Conservation (phyloP, 768 basidiomycete genomes). For the Mycena amicta region DNA sequence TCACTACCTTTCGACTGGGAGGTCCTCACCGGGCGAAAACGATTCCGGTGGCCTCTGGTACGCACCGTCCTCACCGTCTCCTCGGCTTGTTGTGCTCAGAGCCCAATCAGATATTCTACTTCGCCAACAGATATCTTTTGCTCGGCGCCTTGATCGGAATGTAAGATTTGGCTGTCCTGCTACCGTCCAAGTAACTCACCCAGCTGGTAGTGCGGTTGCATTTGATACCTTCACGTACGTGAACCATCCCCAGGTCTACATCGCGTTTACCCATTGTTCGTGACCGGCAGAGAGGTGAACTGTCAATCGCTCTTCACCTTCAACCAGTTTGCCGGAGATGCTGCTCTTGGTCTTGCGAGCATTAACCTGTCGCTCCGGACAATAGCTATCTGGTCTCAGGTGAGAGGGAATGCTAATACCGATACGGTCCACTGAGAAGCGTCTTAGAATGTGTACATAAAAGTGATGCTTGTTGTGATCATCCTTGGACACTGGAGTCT, state of each 20-base stretch:
- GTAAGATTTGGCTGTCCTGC: slow-evolving; percentile 23
- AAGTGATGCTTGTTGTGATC: slow-evolving; percentile 35
- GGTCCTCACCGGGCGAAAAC: slow-evolving; percentile 41
- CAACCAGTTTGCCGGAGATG: slow-evolving; percentile 55
- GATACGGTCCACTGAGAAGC: no score
- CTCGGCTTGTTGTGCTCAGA: slow-evolving; percentile 1
- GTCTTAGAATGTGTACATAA: slow-evolving; percentile 36
- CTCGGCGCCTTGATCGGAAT: slow-evolving; percentile 47
- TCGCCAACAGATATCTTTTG: slow-evolving; percentile 45
- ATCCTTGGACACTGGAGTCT: slow-evolving; percentile 51
- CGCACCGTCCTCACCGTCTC: background rate
- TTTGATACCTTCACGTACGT: slow-evolving; percentile 50
- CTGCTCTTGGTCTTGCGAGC: slow-evolving; percentile 51
- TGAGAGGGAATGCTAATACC: no score
- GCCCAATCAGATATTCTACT: slow-evolving; percentile 43
- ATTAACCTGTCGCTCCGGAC: slow-evolving; percentile 55
- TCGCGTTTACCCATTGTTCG: background rate
- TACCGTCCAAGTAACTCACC: background rate
- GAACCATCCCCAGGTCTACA: background rate
- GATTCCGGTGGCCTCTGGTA: slow-evolving; percentile 51
- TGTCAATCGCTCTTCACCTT: slow-evolving; percentile 68
- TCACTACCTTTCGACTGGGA: slow-evolving; percentile 51
- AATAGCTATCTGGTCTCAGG: slow-evolving; percentile 38
- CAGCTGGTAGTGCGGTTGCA: slow-evolving; percentile 45
- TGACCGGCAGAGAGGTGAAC: slow-evolving; percentile 49